Percentiles rank a stretch among this genome's conserved stretches.
These are phyloP conservation scores for Lycium barbarum DNA, from an alignment of 257 asterid species.

Conservation along the genomic window DNA sequence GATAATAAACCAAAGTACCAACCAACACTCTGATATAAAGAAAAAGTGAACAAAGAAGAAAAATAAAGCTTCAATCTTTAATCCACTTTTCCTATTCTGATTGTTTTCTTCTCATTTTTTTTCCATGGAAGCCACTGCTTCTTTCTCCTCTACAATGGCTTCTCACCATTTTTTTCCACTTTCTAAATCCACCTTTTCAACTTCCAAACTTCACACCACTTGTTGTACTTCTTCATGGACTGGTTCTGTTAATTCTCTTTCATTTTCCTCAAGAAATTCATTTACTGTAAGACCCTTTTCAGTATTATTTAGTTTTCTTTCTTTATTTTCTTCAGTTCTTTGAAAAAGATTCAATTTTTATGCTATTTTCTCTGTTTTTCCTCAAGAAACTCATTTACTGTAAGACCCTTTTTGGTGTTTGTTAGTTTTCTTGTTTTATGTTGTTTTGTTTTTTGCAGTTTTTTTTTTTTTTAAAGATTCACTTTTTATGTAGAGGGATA, in stretches of 20 bases:
- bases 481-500: constrained; percentile 56
- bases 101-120: neutral
- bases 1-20: constrained; percentile 9
- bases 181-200: constrained; percentile 32
- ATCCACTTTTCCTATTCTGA: neutral
- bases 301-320: neutral
- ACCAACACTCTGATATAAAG: neutral
- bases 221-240: constrained; percentile 40
- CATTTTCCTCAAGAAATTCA: constrained; percentile 63
- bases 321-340: neutral
- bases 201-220: constrained; percentile 13
- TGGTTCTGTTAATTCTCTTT: constrained; percentile 45
- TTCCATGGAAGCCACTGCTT: constrained; percentile 64
- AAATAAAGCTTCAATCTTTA: neutral
- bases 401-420: constrained; percentile 34
- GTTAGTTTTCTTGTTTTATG: neutral
- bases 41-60: neutral
- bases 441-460: neutral
- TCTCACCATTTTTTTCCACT: constrained; percentile 66
- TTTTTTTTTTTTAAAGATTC: neutral
- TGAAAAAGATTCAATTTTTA: neutral
- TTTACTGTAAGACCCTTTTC: constrained; percentile 54
- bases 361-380: constrained; percentile 46
- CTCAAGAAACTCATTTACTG: constrained; percentile 65
- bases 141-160: constrained; percentile 59